Conservation (phyloP, 2,329 filamentous ascomycete species). For the Xylogone sp. region DNA sequence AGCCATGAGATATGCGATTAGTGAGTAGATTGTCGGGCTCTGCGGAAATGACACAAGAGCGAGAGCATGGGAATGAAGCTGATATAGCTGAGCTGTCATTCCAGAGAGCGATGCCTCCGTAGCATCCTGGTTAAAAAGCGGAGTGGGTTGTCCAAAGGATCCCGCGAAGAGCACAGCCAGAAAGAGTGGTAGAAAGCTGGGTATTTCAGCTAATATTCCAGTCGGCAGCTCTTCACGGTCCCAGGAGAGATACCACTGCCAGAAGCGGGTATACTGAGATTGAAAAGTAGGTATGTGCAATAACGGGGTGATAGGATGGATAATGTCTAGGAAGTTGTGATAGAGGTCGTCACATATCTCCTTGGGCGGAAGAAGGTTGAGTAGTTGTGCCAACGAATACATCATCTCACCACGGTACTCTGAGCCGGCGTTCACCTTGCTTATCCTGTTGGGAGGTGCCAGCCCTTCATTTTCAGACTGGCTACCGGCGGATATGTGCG, state of each 20-base stretch:
- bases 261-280: neutral
- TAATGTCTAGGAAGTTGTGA: conserved; percentile 2
- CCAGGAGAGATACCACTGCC: conserved; percentile 2
- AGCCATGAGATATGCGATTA: conserved; percentile 57
- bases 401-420: neutral
- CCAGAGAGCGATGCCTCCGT: neutral
- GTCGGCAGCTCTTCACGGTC: neutral
- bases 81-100: neutral
- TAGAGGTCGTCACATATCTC: conserved; percentile 2
- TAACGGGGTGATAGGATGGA: conserved; percentile 2
- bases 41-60: conserved; percentile 55
- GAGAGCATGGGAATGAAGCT: conserved; percentile 49
- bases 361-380: neutral
- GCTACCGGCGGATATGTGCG: neutral
- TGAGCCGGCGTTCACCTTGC: neutral
- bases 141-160: neutral
- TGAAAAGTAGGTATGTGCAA: conserved; percentile 3
- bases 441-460: neutral
- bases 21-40: conserved; percentile 50
- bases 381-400: neutral
- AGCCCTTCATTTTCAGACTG: neutral
- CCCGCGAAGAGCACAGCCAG: conserved; percentile 2
- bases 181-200: conserved; percentile 2
- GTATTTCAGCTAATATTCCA: conserved; percentile 1
- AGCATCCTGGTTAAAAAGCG: neutral